Evolutionary conservation across 805 yeast genomes (phyloP).

Genomic region (Sugiyamaella qingdaonensis): DNA sequence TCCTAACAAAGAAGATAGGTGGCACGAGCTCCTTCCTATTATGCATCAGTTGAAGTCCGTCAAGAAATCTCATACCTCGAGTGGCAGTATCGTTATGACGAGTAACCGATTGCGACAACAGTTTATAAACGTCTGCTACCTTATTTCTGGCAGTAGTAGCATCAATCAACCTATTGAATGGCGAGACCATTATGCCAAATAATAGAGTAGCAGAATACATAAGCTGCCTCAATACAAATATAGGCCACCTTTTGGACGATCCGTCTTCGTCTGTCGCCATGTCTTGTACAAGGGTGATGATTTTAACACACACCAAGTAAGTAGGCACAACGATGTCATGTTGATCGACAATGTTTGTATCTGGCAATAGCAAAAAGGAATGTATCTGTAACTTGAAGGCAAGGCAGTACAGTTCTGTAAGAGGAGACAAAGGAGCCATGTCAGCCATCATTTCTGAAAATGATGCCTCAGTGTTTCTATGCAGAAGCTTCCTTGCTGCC

Average conservation of each 20-base stretch:
- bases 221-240: slow-evolving; percentile 1
- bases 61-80: slow-evolving; percentile 11
- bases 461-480: slow-evolving; percentile 1
- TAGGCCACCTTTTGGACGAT: background rate
- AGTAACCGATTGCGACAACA: background rate
- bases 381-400: slow-evolving; percentile 13
- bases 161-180: slow-evolving; percentile 7
- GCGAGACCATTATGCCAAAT: slow-evolving; percentile 15
- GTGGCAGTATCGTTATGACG: slow-evolving; percentile 7
- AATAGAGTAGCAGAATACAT: slow-evolving; percentile 9
- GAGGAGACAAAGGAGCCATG: slow-evolving; percentile 6
- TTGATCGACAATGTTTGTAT: slow-evolving; percentile 10
- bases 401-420: slow-evolving; percentile 13
- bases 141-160: slow-evolving; percentile 9
- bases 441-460: slow-evolving; percentile 12
- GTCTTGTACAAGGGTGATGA: slow-evolving; percentile 2
- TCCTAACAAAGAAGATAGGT: slow-evolving; percentile 14
- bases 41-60: slow-evolving; percentile 12
- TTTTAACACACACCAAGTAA: slow-evolving; percentile 11
- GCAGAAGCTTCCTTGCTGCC: slow-evolving; percentile 9
- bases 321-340: slow-evolving; percentile 10
- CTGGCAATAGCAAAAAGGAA: slow-evolving; percentile 16
- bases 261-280: background rate
- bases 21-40: background rate
- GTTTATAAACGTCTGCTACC: slow-evolving; percentile 9